These are phyloP conservation scores for Saturnispora ahearnii DNA, from an alignment of 805 yeast species.

Conservation along the genomic window DNA sequence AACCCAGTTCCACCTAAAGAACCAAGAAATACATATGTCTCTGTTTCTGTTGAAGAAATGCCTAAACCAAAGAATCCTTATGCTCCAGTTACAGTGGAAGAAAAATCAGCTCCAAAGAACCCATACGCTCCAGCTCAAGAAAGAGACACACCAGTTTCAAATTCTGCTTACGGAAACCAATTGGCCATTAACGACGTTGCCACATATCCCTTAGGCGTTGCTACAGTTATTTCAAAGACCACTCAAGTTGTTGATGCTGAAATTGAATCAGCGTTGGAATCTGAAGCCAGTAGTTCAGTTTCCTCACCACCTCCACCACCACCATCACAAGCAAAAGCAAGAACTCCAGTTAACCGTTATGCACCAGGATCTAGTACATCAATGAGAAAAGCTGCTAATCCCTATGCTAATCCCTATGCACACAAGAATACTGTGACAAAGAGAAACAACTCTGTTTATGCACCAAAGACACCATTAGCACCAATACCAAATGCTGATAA, in stretches of 20 bases:
- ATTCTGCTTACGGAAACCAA: too few species aligned
- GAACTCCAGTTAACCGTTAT: conserved; percentile 1
- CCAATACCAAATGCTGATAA: neutral
- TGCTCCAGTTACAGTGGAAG: too few species aligned
- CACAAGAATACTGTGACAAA: neutral
- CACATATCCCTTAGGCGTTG: too few species aligned
- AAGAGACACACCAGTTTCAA: too few species aligned
- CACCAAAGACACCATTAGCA: neutral
- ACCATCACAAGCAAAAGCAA: neutral
- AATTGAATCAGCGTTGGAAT: neutral
- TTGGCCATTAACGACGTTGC: too few species aligned
- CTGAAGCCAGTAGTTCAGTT: neutral
- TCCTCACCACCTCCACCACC: neutral
- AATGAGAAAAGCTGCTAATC: conserved; percentile 2
- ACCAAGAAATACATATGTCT: neutral
- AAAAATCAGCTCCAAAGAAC: too few species aligned
- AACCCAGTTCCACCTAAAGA: neutral
- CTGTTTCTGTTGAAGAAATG: too few species aligned
- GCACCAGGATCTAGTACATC: neutral
- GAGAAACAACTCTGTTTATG: neutral
- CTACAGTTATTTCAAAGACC: too few species aligned
- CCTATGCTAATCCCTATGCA: conserved; percentile 9
- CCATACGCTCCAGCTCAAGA: too few species aligned
- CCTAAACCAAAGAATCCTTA: too few species aligned
- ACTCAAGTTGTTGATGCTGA: too few species aligned